Evolutionary conservation across 2,329 filamentous ascomycete genomes (phyloP), one percentile per base, ranked within the genome.

Genomic region (Trichophyton simii): DNA sequence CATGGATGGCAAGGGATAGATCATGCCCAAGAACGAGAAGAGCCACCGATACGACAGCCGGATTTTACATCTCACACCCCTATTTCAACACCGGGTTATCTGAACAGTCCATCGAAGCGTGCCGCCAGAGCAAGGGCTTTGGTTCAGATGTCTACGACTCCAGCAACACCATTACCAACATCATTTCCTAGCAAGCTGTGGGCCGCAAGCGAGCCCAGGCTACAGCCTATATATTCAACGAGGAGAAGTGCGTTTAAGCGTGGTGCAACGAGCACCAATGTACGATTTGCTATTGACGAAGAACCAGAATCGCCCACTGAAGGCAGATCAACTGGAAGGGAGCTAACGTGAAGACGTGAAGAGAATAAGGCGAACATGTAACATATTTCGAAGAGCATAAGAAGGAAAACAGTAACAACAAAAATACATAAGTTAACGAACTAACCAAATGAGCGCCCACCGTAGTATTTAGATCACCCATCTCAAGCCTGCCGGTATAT

Each of bases 91-190:
- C 76, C 76, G 15, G 76, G 70, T 60, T 76, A 75, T 65, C 62
- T 77, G 62, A 73, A 68, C 48, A 78, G 76, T 2, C 77, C 77
- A n/a, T 77, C 77, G 22, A 77, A 76, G 65, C 71, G 76, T 61
- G 75, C 76, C 41, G 75, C 76, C 20, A 70, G 75, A 41, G 76
- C 75, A 8, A 72, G 70, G 64, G 70, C 71, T 28, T 65, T 78
- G 57, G 72, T 74, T 11, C 72, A 76, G 62, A 66, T 72, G 52
- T 77, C 76, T 1, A 78, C 75, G n/a, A 77, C 76, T 3, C 76
- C 76, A 18, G 72, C 73, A 46, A 77, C 75, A 3, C 75, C 75
- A 13, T 64, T 75, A 34, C 71, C 74, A 28, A 77, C 76, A 28
- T 75, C 76, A 13, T 77, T 78, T 61, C 74, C 76, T 54, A 72